phyloP scores from a whole-genome alignment of 2,329 filamentous ascomycete genomes.

The Mariannaea elegans region DNA sequence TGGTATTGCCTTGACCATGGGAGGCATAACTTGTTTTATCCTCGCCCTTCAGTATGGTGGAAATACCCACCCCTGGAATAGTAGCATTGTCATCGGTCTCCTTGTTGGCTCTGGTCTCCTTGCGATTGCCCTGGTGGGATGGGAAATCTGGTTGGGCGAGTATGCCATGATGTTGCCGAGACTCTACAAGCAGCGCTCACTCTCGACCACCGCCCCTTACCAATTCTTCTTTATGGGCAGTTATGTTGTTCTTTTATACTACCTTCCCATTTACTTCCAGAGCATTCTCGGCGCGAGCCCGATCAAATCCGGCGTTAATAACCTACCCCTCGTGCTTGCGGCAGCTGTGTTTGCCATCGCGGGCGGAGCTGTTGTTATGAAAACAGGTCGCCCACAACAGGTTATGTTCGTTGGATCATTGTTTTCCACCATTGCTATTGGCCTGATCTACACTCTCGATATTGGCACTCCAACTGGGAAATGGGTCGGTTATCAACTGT shows the following conservation, averaged over 20 bases:
- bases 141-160: slow-evolving; percentile 55
- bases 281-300: slow-evolving; percentile 51
- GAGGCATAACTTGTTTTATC: slow-evolving; percentile 52
- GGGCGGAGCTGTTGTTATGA: not conserved
- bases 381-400: not conserved
- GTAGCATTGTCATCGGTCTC: slow-evolving; percentile 51
- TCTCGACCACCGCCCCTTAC: slow-evolving; percentile 48
- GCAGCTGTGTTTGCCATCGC: not conserved
- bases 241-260: slow-evolving; percentile 58
- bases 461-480: not conserved
- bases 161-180: slow-evolving; percentile 53
- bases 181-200: slow-evolving; percentile 50
- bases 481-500: not conserved
- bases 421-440: not conserved
- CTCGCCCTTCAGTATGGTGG: slow-evolving; percentile 60
- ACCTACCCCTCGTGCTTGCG: slow-evolving; percentile 51
- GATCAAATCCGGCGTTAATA: slow-evolving; percentile 52
- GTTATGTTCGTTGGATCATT: not conserved
- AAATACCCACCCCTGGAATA: slow-evolving; percentile 52
- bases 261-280: slow-evolving; percentile 58
- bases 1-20: slow-evolving; percentile 56
- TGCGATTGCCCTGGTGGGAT: slow-evolving; percentile 44
- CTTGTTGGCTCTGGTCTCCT: slow-evolving; percentile 51
- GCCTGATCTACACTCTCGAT: not conserved
- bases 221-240: slow-evolving; percentile 53